A percentile compares a stretch with the other conserved stretches of the same genome.
phyloP scores from a whole-genome alignment of 2,329 filamentous ascomycete species.

The Anthostomella pinea region DNA sequence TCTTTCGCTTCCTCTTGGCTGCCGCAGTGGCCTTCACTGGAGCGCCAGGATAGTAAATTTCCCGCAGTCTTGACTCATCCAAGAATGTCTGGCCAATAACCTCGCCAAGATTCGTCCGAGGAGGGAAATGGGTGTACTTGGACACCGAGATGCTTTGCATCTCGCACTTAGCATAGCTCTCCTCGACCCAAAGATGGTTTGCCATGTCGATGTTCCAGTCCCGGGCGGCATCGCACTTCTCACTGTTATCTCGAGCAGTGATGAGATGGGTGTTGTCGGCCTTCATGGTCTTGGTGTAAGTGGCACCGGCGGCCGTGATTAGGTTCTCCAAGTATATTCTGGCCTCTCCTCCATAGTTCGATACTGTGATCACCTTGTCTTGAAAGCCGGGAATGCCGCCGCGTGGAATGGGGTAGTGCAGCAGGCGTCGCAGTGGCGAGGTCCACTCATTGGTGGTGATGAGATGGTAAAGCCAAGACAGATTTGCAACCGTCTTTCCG shows the following conservation, averaged over 20 bases:
- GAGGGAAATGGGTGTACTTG: conserved; percentile 83
- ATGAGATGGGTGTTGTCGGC: conserved; percentile 94
- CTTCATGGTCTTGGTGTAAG: conserved; percentile 93
- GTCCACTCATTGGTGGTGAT: conserved; percentile 89
- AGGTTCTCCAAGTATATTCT: conserved; percentile 92
- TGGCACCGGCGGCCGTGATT: conserved; percentile 76
- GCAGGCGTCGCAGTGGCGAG: conserved; percentile 73
- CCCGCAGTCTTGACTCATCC: conserved; percentile 59
- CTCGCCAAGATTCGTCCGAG: conserved; percentile 86
- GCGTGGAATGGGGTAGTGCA: conserved; percentile 85
- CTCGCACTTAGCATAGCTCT: conserved; percentile 89
- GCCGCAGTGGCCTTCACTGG: conserved; percentile 42
- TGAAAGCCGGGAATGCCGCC: conserved; percentile 78
- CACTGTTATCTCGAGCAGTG: conserved; percentile 82
- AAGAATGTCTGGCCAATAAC: conserved; percentile 87
- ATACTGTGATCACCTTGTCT: conserved; percentile 76
- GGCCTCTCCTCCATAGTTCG: conserved; percentile 94
- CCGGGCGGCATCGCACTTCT: conserved; percentile 87
- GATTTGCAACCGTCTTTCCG: conserved; percentile 82
- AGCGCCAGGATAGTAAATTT: conserved; percentile 67
- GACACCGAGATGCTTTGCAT: conserved; percentile 68
- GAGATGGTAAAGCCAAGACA: conserved; percentile 90
- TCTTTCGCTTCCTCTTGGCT: conserved; percentile 48
- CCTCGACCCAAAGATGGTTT: conserved; percentile 96
- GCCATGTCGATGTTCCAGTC: conserved; percentile 91